Evolutionary conservation across 768 basidiomycete genomes (phyloP), one percentile per base, ranked within the genome.

Genomic region (Exsudoporus frostii): DNA sequence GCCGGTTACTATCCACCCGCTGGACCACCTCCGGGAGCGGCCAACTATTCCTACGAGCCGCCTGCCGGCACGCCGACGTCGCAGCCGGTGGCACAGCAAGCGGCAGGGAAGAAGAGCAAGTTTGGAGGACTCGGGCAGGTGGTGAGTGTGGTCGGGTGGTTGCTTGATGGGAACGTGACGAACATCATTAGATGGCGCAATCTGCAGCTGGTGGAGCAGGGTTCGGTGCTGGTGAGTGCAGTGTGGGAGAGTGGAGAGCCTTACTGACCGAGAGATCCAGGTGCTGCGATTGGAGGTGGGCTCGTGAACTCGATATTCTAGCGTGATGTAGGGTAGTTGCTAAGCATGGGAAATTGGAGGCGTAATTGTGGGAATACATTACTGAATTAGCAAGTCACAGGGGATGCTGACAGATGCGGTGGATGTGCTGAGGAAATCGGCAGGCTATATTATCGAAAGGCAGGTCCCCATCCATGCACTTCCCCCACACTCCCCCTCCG

Each of bases 301-400:
- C 61, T 81, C 24, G 66, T 82, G 56, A 72, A 79, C 57, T 63
- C 76, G n/a, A 72, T 80, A 36, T 79, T 81, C 65, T 82, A 67
- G 56, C 38, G 36, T 22, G 27, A 33, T 48, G 49, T 63, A 56
- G 48, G 40, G 47, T 51, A 53, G 48, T 61, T 52, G 47, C 42
- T 61, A 46, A 49, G 51, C 53, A 61, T 67, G 65, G 22, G 62
- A 65, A 56, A 22, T 30, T 1, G 41, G 43, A 33, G 43, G 42
- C 15, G n/a, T 62, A 5, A 38, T 30, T 43, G 65, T 69, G 65
- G 32, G 57, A 68, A 57, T 50, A 8, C 17, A 54, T 34, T 71
- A 47, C 69, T 36, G 7, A 50, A 67, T 45, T 1, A 29, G 45
- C 2, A 11, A 19, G 52, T 45, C 46, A 65, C 63, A 55, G 54